Base-by-base conservation (phyloP, 345 rosid species). In the Heritiera littoralis region DNA sequence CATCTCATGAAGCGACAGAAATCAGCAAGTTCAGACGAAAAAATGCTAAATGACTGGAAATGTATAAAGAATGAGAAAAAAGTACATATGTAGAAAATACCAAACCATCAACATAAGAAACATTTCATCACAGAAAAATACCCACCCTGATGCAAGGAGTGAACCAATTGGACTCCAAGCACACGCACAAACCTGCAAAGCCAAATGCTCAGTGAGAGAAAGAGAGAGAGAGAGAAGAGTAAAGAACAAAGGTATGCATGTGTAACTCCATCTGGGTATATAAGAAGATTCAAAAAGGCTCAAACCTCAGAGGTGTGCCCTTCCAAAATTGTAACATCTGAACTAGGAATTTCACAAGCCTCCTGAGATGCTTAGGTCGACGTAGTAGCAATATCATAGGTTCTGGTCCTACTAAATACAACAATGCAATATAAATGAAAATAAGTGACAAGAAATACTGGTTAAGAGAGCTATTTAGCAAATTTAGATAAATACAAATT, bases 161-260 rank as follows among this genome's bases (percentile, higher is more conserved):
- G 98, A 91, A 81, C 95, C 98, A 15, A 94, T 84, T 41, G 99
- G 99, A 88, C 97, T 91, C 99, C 98, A 96, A 66, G 99, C 98
- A 79, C 99, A 92, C 45, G 98, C 98, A 84, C 99, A 94, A 84
- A 96, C 99, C 99, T 96, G 83, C 40, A 84, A 68, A 52, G 45
- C 68, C 41, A 67, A 43, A 43, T 43, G 72, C 35, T 45, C 54
- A 49, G 64, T 23, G 59, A 77, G 76, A 70, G 38, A 54, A 58
- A 48, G 28, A 23, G 28, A 32, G 59, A 77, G 76, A 70, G 38
- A 54, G 69, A 48, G 40, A 35, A 48, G 40, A 35, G n/a, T 28
- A 76, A 12, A 18, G 41, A 48, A 63, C 30, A 71, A 13, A 71
- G 7, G 43, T 0, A 43, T 43, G 43, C 43, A 4, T 41, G 43